Evolutionary conservation across 345 rosid genomes (phyloP).

Genomic region (Syzygium aromaticum): DNA sequence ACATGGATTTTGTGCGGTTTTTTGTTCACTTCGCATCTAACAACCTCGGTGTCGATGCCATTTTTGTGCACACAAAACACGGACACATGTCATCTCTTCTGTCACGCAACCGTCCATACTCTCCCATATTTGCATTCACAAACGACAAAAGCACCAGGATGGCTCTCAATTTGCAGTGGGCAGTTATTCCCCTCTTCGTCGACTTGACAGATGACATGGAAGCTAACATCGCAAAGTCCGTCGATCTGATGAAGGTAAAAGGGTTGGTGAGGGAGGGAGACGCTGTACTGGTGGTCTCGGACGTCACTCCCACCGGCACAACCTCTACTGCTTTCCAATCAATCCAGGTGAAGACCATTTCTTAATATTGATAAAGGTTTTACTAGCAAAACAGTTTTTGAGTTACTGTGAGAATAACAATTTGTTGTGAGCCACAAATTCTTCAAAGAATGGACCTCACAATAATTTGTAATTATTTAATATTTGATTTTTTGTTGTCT

Average conservation of each 20-base stretch:
- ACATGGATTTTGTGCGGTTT: not conserved
- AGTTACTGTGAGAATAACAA: no score
- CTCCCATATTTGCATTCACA: conserved; percentile 66
- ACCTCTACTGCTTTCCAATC: conserved; percentile 33
- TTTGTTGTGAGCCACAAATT: no score
- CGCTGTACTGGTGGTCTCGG: conserved; percentile 47
- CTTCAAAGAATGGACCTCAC: no score
- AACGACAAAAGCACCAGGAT: conserved; percentile 26
- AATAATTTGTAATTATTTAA: no score
- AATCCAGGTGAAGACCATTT: conserved; percentile 47
- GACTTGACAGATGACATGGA: conserved; percentile 51
- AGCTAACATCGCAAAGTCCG: conserved; percentile 30
- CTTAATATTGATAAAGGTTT: no score
- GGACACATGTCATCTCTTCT: conserved; percentile 68
- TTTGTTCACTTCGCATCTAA: conserved; percentile 30
- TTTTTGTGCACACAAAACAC: conserved; percentile 57
- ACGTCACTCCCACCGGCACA: conserved; percentile 26
- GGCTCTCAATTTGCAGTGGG: conserved; percentile 71
- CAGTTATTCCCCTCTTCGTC: conserved; percentile 39
- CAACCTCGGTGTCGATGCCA: conserved; percentile 53
- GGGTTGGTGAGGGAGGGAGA: conserved; percentile 43
- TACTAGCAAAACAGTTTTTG: no score
- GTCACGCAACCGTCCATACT: conserved; percentile 60
- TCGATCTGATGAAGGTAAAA: conserved; percentile 31
- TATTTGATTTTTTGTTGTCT: no score